Evolutionary conservation across 108 stramenopile genomes (phyloP).

Genomic region (Nannochloropsis granulata): DNA sequence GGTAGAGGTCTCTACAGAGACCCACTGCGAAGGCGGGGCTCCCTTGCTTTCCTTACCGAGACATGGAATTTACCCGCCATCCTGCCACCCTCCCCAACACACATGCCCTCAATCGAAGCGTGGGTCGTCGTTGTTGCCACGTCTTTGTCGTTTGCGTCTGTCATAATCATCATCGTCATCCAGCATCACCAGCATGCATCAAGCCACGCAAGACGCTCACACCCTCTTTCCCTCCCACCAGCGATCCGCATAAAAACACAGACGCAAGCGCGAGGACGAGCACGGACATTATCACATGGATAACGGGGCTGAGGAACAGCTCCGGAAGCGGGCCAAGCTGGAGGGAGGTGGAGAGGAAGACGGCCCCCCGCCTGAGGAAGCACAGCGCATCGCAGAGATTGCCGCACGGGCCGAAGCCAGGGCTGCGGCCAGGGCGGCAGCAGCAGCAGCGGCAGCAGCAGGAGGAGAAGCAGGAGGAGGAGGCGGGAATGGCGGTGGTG

Average conservation of each 20-base stretch:
- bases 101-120: too few species aligned
- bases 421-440: constrained; percentile 10
- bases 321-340: not conserved
- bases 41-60: too few species aligned
- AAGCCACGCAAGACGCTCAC: too few species aligned
- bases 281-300: not conserved
- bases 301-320: not conserved
- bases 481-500: constrained; percentile 1
- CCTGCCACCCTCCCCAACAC: too few species aligned
- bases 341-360: constrained; percentile 1
- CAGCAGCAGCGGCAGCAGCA: not conserved
- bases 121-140: too few species aligned
- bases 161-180: too few species aligned
- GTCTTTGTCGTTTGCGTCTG: too few species aligned
- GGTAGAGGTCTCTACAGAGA: too few species aligned
- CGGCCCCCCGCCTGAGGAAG: not conserved
- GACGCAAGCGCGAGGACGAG: not conserved
- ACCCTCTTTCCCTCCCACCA: too few species aligned
- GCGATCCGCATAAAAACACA: not conserved
- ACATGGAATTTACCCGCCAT: too few species aligned
- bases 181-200: too few species aligned
- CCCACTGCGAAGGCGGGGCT: too few species aligned
- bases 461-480: not conserved
- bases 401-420: constrained; percentile 23
- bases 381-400: constrained; percentile 10